These are phyloP conservation scores for Candida nonsorbophila DNA, from an alignment of 805 yeast species.

Conservation along the genomic window DNA sequence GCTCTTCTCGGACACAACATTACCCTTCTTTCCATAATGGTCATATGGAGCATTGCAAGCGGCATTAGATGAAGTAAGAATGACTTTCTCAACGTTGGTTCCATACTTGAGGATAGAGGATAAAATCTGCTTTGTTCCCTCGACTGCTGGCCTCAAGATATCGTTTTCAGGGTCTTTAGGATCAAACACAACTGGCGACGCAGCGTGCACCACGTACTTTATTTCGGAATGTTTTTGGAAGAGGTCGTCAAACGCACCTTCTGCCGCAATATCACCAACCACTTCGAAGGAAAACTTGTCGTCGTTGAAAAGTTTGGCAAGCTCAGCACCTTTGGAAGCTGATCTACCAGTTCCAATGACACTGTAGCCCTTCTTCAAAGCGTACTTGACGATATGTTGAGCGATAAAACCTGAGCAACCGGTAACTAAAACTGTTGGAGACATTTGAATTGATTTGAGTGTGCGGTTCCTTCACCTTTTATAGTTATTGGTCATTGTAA, in stretches of 20 bases:
- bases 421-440: slow-evolving; percentile 38
- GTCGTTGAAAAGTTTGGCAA: slow-evolving; percentile 16
- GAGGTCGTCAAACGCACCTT: slow-evolving; percentile 19
- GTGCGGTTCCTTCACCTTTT: too few species aligned
- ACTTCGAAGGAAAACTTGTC: slow-evolving; percentile 13
- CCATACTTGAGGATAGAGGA: slow-evolving; percentile 38
- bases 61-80: slow-evolving; percentile 44
- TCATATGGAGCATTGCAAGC: slow-evolving; percentile 17
- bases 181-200: slow-evolving; percentile 20
- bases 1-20: slow-evolving; percentile 15
- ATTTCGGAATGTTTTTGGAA: slow-evolving; percentile 20
- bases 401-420: slow-evolving; percentile 56
- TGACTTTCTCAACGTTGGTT: slow-evolving; percentile 40
- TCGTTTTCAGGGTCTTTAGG: slow-evolving; percentile 16
- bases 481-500: too few species aligned
- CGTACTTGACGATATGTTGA: slow-evolving; percentile 38
- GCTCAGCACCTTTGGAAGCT: slow-evolving; percentile 32
- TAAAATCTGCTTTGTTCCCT: slow-evolving; percentile 35
- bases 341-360: slow-evolving; percentile 51
- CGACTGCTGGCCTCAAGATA: slow-evolving; percentile 21
- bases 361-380: slow-evolving; percentile 31
- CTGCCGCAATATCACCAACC: slow-evolving; percentile 14
- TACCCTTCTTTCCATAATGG: slow-evolving; percentile 1
- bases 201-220: slow-evolving; percentile 21
- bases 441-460: too few species aligned